Evolutionary conservation across 768 basidiomycete species (phyloP).

Genomic region (Tulasnella sp.): DNA sequence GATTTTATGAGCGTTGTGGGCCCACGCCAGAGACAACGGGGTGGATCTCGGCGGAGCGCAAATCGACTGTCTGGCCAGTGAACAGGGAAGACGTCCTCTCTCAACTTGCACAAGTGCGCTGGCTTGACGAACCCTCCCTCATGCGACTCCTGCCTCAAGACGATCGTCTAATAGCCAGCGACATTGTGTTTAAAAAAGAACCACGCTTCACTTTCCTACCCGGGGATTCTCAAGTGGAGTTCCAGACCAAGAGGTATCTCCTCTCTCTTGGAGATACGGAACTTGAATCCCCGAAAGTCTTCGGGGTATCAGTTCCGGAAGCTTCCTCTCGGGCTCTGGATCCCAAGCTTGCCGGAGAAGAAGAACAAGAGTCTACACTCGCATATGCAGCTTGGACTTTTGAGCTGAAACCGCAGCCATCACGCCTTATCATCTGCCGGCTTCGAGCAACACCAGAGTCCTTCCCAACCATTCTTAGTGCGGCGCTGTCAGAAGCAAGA

Average conservation of each 20-base stretch:
- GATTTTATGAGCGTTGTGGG: conserved; percentile 47
- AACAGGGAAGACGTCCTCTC: background rate
- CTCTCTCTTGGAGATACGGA: conserved; percentile 36
- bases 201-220: conserved; percentile 43
- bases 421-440: conserved; percentile 46
- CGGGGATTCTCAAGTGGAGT: conserved; percentile 39
- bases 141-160: conserved; percentile 43
- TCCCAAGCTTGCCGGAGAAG: background rate
- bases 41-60: conserved; percentile 44
- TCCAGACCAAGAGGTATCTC: conserved; percentile 34
- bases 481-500: conserved; percentile 39
- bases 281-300: conserved; percentile 20
- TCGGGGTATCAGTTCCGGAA: background rate
- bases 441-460: conserved; percentile 36
- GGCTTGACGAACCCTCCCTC: conserved; percentile 37
- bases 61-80: conserved; percentile 41
- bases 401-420: conserved; percentile 37
- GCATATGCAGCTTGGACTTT: conserved; percentile 47
- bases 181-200: conserved; percentile 28
- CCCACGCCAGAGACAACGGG: conserved; percentile 39
- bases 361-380: background rate
- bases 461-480: conserved; percentile 40
- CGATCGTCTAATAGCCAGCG: conserved; percentile 37
- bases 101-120: background rate
- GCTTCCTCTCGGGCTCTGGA: background rate